These are phyloP conservation scores for Scheffersomyces ergatensis DNA, from an alignment of 805 yeast species.

Conservation along the genomic window DNA sequence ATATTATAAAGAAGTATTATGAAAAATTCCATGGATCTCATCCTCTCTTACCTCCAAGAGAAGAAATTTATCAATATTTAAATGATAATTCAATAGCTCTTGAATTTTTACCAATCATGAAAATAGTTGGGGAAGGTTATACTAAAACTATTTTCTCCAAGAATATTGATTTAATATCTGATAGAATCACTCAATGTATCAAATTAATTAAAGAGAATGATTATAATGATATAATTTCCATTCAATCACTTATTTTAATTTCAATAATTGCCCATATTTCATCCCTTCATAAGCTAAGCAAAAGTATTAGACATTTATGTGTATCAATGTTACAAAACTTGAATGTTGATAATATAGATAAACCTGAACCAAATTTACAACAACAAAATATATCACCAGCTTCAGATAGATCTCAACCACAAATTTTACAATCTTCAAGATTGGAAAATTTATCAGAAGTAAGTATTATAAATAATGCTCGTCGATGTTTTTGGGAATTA, in stretches of 20 bases:
- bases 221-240: slow-evolving; percentile 37
- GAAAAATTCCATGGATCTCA: slow-evolving; percentile 30
- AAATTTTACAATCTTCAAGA: slow-evolving; percentile 10
- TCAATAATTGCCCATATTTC: slow-evolving; percentile 49
- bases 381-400: background rate
- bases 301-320: slow-evolving; percentile 40
- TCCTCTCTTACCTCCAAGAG: slow-evolving; percentile 45
- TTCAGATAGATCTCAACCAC: background rate
- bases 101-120: slow-evolving; percentile 47
- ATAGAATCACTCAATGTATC: slow-evolving; percentile 16
- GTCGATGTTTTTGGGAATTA: slow-evolving; percentile 52
- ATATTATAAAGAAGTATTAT: slow-evolving; percentile 9
- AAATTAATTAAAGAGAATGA: slow-evolving; percentile 9
- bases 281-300: slow-evolving; percentile 47
- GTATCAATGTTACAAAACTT: slow-evolving; percentile 36
- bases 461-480: slow-evolving; percentile 25
- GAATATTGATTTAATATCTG: slow-evolving; percentile 11
- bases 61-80: slow-evolving; percentile 32
- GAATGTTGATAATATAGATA: slow-evolving; percentile 39
- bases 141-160: slow-evolving; percentile 13
- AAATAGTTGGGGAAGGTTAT: slow-evolving; percentile 50
- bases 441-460: slow-evolving; percentile 9
- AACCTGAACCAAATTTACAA: background rate
- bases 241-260: slow-evolving; percentile 41
- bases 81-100: slow-evolving; percentile 28